Evolutionary conservation across 495 filamentous ascomycete species (phyloP).

Genomic region (Ramalina intermedia): DNA sequence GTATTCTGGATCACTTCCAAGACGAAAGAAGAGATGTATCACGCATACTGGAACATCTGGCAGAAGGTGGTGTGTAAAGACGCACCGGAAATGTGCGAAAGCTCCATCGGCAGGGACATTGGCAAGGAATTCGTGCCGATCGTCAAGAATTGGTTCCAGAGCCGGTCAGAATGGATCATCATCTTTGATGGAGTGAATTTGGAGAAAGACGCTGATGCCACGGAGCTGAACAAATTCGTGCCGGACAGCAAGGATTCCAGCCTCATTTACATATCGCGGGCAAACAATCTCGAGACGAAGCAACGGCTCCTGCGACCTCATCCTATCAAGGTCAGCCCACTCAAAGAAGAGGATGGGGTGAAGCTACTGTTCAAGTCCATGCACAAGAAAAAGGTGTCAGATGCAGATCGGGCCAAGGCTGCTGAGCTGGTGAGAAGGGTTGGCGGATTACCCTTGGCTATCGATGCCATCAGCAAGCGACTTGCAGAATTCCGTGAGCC

Average conservation of each 20-base stretch:
- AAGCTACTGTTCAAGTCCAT: slow-evolving; percentile 42
- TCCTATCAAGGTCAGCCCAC: slow-evolving; percentile 44
- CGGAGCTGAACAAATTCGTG: slow-evolving; percentile 47
- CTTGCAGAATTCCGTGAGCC: slow-evolving; percentile 58
- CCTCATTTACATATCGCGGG: slow-evolving; percentile 66
- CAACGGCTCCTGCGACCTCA: slow-evolving; percentile 61
- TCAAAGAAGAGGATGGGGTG: slow-evolving; percentile 46
- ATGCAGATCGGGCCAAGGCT: slow-evolving; percentile 44
- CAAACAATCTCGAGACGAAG: slow-evolving; percentile 50
- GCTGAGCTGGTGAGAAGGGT: slow-evolving; percentile 54
- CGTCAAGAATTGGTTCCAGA: slow-evolving; percentile 57
- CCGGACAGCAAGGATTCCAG: slow-evolving; percentile 54
- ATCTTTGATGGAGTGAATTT: slow-evolving; percentile 64
- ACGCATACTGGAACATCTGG: slow-evolving; percentile 64
- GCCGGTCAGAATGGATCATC: slow-evolving; percentile 57
- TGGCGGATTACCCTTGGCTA: slow-evolving; percentile 60
- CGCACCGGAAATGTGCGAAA: slow-evolving; percentile 20
- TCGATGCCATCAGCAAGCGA: slow-evolving; percentile 63
- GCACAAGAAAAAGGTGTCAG: slow-evolving; percentile 33
- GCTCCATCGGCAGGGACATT: slow-evolving; percentile 5
- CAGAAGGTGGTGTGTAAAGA: slow-evolving; percentile 34
- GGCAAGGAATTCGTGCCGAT: slow-evolving; percentile 36
- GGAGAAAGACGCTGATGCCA: slow-evolving; percentile 40
- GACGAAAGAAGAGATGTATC: slow-evolving; percentile 43
- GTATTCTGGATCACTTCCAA: slow-evolving; percentile 72